phyloP scores from a whole-genome alignment of 768 basidiomycete species.

The Termitomyces bulborhizus region DNA sequence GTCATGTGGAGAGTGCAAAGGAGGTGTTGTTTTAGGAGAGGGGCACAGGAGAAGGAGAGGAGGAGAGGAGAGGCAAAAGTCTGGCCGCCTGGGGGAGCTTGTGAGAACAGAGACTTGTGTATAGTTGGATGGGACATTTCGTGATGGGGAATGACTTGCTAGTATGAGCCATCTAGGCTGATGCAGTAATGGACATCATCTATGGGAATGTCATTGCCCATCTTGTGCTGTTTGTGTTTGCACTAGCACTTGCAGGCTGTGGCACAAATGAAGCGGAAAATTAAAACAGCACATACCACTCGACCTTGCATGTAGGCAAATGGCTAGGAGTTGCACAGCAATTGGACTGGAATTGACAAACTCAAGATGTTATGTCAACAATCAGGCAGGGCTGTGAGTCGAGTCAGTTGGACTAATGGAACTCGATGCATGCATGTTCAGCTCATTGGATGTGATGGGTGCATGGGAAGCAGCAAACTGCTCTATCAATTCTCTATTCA shows the following conservation, averaged over 20 bases:
- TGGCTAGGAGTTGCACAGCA: too few relatives aligned
- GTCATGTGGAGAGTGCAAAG: slow-evolving; percentile 69
- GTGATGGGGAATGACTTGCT: slow-evolving; percentile 34
- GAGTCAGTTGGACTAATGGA: too few relatives aligned
- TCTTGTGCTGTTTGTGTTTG: slow-evolving; percentile 82
- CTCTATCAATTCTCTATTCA: too few relatives aligned
- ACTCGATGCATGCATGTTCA: too few relatives aligned
- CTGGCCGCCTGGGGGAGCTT: slow-evolving; percentile 56
- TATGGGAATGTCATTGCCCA: slow-evolving; percentile 68
- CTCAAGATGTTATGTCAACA: too few relatives aligned
- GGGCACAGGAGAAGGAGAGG: slow-evolving; percentile 70
- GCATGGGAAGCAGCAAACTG: too few relatives aligned
- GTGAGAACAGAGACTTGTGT: slow-evolving; percentile 53
- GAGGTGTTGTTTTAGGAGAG: slow-evolving; percentile 68
- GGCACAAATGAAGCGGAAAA: slow-evolving; percentile 25
- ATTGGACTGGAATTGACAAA: too few relatives aligned
- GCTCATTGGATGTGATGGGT: too few relatives aligned
- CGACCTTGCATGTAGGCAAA: too few relatives aligned
- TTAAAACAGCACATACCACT: too few relatives aligned
- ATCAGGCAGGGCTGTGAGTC: too few relatives aligned
- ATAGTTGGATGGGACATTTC: slow-evolving; percentile 12
- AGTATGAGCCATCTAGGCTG: slow-evolving; percentile 39
- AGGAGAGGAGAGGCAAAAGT: slow-evolving; percentile 76
- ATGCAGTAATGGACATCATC: slow-evolving; percentile 66
- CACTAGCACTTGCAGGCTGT: slow-evolving; percentile 78